Conservation (phyloP, 2,329 filamentous ascomycete species). For the Pyrenochaeta sp. region DNA sequence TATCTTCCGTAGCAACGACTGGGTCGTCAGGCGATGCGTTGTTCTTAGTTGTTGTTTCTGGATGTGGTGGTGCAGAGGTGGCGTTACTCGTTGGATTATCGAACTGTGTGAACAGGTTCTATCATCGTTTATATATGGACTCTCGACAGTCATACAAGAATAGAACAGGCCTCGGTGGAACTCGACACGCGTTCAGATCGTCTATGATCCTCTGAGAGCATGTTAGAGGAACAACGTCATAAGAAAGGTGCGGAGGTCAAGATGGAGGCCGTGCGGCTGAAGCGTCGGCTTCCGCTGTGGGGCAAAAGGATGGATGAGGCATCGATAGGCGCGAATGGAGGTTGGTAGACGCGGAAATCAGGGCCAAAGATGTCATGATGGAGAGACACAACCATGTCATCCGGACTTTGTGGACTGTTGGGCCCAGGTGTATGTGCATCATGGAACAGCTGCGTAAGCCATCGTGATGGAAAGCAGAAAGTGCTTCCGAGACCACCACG, state of each 20-base stretch:
- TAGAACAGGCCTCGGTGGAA: background rate
- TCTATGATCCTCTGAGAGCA: background rate
- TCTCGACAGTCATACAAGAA: background rate
- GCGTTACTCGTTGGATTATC: background rate
- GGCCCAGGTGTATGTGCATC: background rate
- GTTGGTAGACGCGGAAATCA: background rate
- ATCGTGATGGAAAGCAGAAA: conserved; percentile 4
- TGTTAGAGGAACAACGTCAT: conserved; percentile 9
- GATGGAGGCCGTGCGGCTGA: conserved; percentile 19
- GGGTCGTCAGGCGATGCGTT: background rate
- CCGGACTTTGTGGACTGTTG: conserved; percentile 2
- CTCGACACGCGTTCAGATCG: background rate
- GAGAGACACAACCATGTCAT: background rate
- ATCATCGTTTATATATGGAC: background rate
- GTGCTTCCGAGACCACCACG: background rate
- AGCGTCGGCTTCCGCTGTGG: conserved; percentile 16
- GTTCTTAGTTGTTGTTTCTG: background rate
- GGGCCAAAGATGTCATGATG: conserved; percentile 11
- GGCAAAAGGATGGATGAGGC: conserved; percentile 12
- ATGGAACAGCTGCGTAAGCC: conserved; percentile 8
- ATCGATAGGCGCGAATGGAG: conserved; percentile 10
- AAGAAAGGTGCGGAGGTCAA: conserved; percentile 5
- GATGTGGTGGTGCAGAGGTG: background rate
- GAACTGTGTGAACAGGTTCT: background rate
- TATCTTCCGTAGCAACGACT: background rate